phyloP scores from a whole-genome alignment of 2,329 filamentous ascomycete genomes.

The Ceratocystiopsis minuta region DNA sequence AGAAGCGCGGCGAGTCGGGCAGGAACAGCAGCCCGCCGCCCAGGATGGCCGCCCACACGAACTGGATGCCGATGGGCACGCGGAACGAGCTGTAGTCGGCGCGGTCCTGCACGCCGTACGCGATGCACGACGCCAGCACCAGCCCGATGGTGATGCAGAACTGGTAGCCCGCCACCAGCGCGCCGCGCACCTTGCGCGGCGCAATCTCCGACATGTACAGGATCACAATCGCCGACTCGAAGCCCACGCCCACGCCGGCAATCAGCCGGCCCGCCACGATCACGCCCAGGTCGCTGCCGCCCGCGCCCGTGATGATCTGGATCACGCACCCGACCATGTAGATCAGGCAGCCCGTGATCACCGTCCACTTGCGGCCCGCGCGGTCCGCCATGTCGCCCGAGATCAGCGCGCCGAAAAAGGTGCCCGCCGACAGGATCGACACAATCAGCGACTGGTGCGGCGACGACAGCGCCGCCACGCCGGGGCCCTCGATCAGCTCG shows the following conservation, averaged over 20 bases:
- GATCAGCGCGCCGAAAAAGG: conserved; percentile 62
- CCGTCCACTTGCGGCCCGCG: conserved; percentile 54
- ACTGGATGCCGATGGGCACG: conserved; percentile 66
- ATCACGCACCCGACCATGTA: conserved; percentile 52
- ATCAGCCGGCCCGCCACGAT: conserved; percentile 59
- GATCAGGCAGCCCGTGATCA: conserved; percentile 52
- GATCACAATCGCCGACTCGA: conserved; percentile 64
- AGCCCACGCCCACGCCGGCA: conserved; percentile 62
- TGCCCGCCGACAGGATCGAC: conserved; percentile 60
- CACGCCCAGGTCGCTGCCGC: conserved; percentile 34
- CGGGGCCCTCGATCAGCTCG: conserved; percentile 27
- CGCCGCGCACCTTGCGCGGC: conserved; percentile 44
- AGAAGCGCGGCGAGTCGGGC: conserved; percentile 74
- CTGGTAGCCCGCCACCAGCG: conserved; percentile 44
- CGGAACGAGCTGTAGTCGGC: conserved; percentile 52
- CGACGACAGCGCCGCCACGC: conserved; percentile 17
- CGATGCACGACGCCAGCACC: conserved; percentile 35
- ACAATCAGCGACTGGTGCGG: conserved; percentile 40
- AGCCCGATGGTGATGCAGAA: conserved; percentile 59
- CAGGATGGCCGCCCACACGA: conserved; percentile 63
- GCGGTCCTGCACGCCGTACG: conserved; percentile 50
- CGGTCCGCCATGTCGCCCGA: conserved; percentile 62
- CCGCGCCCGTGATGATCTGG: conserved; percentile 36
- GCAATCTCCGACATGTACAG: conserved; percentile 75
- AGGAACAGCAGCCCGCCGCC: conserved; percentile 54